Percentiles rank a stretch among this genome's conserved stretches.
Conservation (phyloP, 2,329 filamentous ascomycete species). For the Aspergillus sp. region DNA sequence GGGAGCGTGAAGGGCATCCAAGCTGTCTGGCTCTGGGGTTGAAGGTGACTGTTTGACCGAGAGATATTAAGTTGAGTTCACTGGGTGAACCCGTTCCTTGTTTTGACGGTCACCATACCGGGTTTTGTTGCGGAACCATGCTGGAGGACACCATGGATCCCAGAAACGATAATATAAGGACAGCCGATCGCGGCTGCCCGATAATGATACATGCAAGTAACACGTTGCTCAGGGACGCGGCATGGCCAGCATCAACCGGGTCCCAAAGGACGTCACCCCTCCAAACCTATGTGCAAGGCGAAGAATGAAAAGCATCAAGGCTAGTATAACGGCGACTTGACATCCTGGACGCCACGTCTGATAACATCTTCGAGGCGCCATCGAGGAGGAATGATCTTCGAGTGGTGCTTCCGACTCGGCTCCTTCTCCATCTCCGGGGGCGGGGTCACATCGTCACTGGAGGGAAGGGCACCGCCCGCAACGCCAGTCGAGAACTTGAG, state of each 20-base stretch:
- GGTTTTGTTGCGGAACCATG: no score
- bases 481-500: conserved; percentile 97
- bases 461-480: conserved; percentile 78
- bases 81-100: no score
- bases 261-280: conserved; percentile 15
- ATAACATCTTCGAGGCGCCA: conserved; percentile 78
- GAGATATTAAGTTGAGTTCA: no score
- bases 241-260: conserved; percentile 37
- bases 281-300: conserved; percentile 9
- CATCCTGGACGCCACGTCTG: conserved; percentile 69
- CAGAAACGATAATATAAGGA: not conserved
- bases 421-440: conserved; percentile 68
- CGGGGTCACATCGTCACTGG: conserved; percentile 65
- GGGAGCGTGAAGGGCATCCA: conserved; percentile 9
- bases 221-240: conserved; percentile 21
- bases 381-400: conserved; percentile 64
- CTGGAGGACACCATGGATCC: no score
- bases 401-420: conserved; percentile 53
- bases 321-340: conserved; percentile 69
- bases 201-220: conserved; percentile 18
- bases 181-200: conserved; percentile 1
- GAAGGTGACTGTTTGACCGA: no score
- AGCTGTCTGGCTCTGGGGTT: no score
- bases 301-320: conserved; percentile 8
- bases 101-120: no score